A percentile compares a stretch with the other conserved stretches of the same genome.
Conservation (phyloP, 805 yeast genomes). For the Candida vartiovaarae region DNA sequence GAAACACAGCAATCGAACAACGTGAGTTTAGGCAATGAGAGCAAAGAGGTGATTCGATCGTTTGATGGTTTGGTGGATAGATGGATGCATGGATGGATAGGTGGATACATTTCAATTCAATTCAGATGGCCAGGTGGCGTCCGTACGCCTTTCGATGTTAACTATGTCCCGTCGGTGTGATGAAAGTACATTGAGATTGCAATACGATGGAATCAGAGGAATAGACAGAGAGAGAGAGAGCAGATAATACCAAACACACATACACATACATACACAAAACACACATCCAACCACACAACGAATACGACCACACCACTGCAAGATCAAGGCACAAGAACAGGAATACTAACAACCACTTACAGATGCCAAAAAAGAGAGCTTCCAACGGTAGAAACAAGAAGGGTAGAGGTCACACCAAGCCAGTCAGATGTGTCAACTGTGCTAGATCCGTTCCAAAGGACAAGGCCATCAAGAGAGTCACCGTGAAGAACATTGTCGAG, state of each 20-base stretch:
- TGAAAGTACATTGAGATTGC: background rate
- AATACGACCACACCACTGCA: background rate
- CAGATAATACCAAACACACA: background rate
- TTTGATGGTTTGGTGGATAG: no score
- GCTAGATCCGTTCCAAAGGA: constrained; percentile 99
- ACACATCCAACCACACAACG: background rate
- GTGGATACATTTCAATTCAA: no score
- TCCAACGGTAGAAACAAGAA: constrained; percentile 99
- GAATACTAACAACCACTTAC: constrained; percentile 15
- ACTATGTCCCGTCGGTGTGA: no score
- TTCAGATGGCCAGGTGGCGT: no score
- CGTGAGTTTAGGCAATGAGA: constrained; percentile 1
- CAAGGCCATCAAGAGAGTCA: constrained; percentile 99
- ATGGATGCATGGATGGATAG: no score
- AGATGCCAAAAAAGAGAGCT: constrained; percentile 99
- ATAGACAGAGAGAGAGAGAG: background rate
- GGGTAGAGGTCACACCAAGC: constrained; percentile 99
- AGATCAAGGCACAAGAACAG: no score
- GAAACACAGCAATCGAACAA: constrained; percentile 1
- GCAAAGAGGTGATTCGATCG: no score
- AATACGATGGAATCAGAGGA: background rate
- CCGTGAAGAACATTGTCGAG: constrained; percentile 99
- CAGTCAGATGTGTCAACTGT: constrained; percentile 99
- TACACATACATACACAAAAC: background rate
- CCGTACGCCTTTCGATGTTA: no score